These are phyloP conservation scores for Amylocystis lapponica DNA, from an alignment of 768 basidiomycete species.

Conservation along the genomic window DNA sequence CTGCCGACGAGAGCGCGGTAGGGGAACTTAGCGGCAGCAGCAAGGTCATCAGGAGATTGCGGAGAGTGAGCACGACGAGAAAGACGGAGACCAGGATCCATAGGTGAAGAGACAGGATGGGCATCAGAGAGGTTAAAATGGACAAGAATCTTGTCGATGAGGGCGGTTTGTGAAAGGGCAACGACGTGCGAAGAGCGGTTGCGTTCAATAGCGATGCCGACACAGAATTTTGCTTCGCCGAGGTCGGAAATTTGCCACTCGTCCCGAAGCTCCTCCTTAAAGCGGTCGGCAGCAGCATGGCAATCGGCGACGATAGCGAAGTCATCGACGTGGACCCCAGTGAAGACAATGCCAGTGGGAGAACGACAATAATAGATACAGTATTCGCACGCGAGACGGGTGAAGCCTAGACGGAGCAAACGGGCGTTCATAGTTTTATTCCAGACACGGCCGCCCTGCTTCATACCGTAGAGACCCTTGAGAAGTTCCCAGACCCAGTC, in stretches of 20 bases:
- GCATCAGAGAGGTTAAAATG: slow-evolving; percentile 10
- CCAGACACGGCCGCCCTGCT: slow-evolving; percentile 15
- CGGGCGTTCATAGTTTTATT: slow-evolving; percentile 7
- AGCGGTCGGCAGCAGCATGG: slow-evolving; percentile 20
- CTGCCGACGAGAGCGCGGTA: slow-evolving; percentile 23
- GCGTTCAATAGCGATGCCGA: slow-evolving; percentile 33
- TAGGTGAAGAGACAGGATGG: slow-evolving; percentile 11
- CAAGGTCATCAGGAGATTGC: neutral
- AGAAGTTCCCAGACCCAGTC: slow-evolving; percentile 8
- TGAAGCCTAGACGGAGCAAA: slow-evolving; percentile 8
- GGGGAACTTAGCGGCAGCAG: slow-evolving; percentile 13
- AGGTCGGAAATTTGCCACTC: slow-evolving; percentile 31
- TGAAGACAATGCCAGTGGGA: slow-evolving; percentile 6
- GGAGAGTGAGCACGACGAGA: neutral
- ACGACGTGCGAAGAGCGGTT: slow-evolving; percentile 16
- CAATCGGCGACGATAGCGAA: slow-evolving; percentile 7
- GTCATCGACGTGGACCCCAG: slow-evolving; percentile 19
- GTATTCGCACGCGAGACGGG: slow-evolving; percentile 9
- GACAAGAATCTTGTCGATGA: slow-evolving; percentile 12
- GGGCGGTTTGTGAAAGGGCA: slow-evolving; percentile 12
- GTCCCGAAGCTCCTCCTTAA: slow-evolving; percentile 23
- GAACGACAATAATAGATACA: slow-evolving; percentile 7
- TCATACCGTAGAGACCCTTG: slow-evolving; percentile 15
- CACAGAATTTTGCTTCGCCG: slow-evolving; percentile 22
- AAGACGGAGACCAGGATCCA: slow-evolving; percentile 8